Evolutionary conservation across 306 rosid species (phyloP).

Genomic region (Rosa lucieae): DNA sequence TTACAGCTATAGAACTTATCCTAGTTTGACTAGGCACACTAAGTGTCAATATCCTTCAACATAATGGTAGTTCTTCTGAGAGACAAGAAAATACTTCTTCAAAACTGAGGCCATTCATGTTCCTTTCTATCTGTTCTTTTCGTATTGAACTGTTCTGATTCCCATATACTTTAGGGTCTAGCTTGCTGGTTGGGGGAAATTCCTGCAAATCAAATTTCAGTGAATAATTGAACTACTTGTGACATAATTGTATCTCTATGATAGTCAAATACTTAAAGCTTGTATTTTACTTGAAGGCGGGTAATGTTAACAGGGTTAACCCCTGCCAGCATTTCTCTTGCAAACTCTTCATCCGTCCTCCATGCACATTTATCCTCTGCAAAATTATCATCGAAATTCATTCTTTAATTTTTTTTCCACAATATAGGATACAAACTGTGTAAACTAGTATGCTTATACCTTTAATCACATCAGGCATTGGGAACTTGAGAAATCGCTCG

Average conservation of each 20-base stretch:
- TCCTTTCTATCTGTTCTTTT: slow-evolving; percentile 49
- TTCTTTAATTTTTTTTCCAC: not conserved
- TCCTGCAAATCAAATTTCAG: slow-evolving; percentile 44
- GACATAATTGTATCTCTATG: not conserved
- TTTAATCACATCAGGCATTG: slow-evolving; percentile 81
- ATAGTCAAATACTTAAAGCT: not conserved
- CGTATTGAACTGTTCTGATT: slow-evolving; percentile 69
- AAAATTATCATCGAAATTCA: slow-evolving; percentile 9
- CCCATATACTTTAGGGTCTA: slow-evolving; percentile 60
- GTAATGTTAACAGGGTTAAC: slow-evolving; percentile 86
- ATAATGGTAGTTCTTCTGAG: not conserved
- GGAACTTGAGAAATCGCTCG: slow-evolving; percentile 72
- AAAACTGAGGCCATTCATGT: slow-evolving; percentile 62
- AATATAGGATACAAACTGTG: not conserved
- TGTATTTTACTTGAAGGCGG: slow-evolving; percentile 54
- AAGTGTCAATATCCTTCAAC: no score
- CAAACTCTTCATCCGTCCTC: slow-evolving; percentile 91
- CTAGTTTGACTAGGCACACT: no score
- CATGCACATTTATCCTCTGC: slow-evolving; percentile 75
- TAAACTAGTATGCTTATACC: slow-evolving; percentile 34
- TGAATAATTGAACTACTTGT: not conserved
- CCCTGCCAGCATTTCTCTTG: slow-evolving; percentile 93
- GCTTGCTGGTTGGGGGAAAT: slow-evolving; percentile 83
- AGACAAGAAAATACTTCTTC: slow-evolving; percentile 42
- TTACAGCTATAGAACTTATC: no score